Base-by-base conservation (phyloP, 2,329 filamentous ascomycete genomes). In the Aschersonia sp. region DNA sequence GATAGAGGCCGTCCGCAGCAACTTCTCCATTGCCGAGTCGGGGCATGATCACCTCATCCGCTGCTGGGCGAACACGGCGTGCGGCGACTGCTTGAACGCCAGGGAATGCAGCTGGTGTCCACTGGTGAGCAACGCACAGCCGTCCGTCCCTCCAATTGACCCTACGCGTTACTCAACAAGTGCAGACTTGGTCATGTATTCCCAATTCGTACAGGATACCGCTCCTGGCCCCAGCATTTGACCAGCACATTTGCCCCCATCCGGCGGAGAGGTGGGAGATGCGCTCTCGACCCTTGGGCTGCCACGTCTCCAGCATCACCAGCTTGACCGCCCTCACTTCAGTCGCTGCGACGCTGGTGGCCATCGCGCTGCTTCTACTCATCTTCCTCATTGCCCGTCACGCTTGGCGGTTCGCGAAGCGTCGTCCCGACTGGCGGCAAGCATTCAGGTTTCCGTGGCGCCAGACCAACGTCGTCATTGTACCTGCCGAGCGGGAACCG, bases 11-110 rank as follows among this genome's bases (percentile, higher is more conserved):
- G 8, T 9, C 8, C 4, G 3, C 35, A 37, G 49, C 48, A 66
- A 66, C 47, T 64, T 67, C 42, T 62, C 58, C 4, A 48, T 51
- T 43, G 47, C 50, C 29, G 53, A 59, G 32, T 47, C 48, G 14
- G 52, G 63, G 30, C 58, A 66, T 39, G 62, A 64, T 10, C 68
- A 72, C 51, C 59, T 77, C 30, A 56, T 59, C 29, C 65, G 69
- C 45, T 77, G 74, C 58, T 79, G 74, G 75, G 57, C 59, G 9
- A 66, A 65, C 31, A 69, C 75, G 54, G 65, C 68, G 40, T 77
- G 74, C 53, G 58, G 59, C 9, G 56, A 58, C 8, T 79, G 75
- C 56, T 60, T 78, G 7, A 52, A 52, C 39, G 52, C 63, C 22
- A 51, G 63, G 4, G 59, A 64, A 45, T 76, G 72, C 52, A 71